Base-by-base conservation (phyloP, 2,329 filamentous ascomycete genomes). In the Aaosphaeria arxii region DNA sequence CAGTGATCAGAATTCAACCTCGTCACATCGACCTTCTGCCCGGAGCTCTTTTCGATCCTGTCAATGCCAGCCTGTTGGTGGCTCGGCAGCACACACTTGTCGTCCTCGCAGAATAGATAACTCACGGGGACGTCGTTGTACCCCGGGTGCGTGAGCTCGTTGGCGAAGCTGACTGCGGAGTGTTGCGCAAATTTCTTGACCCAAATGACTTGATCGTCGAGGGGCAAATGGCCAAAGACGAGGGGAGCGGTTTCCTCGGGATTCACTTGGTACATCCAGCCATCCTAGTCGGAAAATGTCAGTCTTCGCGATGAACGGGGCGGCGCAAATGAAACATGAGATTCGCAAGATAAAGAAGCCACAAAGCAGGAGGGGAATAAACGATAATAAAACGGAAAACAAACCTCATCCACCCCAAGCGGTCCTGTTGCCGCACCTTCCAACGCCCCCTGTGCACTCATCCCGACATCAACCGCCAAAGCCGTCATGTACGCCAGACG, bases 101-200 rank as follows among this genome's bases (percentile, higher is more conserved):
- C 72, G 0, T 64, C 50, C 40, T 71, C 66, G 36, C 67, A 70
- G 9, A 76, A 58, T 6, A 76, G 54, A 48, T 71, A 77, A 1
- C 67, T 74, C 3, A 71, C 68, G 0, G 69, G 69, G 1, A 74
- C 57, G 33, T 75, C 63, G 46, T 69, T 71, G 50, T 74, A 76
- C 0, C 71, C 72, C 2, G 66, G 49, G 52, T 76, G 62, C 1
- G 68, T 72, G 38, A 76, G 50, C 3, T 57, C 51, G 17, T 59
- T 60, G 0, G 40, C 46, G 50, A 76, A 75, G 40, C 61, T 65
- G 7, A 58, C 47, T 6, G 59, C 51, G 0, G 69, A 72, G 42
- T 77, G 74, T 9, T 51, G 52, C 3, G 52, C 38, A 30, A 62
- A 59, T 7, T 49, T 51, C 24, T 48, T 43, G 1, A 53, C 56